A percentile compares a stretch with the other conserved stretches of the same genome.
These are phyloP conservation scores for Fusarium circinatum DNA, from an alignment of 2,329 filamentous ascomycete species.

Conservation along the genomic window DNA sequence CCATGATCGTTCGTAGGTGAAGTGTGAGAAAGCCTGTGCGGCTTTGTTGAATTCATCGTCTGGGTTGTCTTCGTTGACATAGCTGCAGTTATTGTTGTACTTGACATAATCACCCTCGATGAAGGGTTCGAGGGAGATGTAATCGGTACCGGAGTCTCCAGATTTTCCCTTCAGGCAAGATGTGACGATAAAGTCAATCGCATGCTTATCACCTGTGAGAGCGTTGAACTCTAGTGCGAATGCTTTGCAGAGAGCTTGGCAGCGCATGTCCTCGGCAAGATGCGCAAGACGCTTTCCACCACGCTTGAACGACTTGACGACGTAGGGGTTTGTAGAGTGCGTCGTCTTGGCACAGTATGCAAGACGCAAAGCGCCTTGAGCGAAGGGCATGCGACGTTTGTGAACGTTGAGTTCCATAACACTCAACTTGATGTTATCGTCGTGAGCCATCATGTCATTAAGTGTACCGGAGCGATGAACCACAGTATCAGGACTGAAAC, in stretches of 20 bases:
- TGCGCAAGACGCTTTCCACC: slow-evolving; percentile 41
- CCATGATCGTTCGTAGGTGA: slow-evolving; percentile 53
- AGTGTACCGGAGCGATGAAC: slow-evolving; percentile 44
- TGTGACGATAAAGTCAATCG: slow-evolving; percentile 48
- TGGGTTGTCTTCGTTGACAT: slow-evolving; percentile 44
- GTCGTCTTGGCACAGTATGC: slow-evolving; percentile 48
- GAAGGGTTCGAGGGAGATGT: slow-evolving; percentile 51
- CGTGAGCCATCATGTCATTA: slow-evolving; percentile 49
- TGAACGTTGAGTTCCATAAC: slow-evolving; percentile 48
- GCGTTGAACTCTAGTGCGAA: slow-evolving; percentile 55
- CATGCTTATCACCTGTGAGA: slow-evolving; percentile 36
- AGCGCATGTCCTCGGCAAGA: slow-evolving; percentile 52
- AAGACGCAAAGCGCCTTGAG: slow-evolving; percentile 48
- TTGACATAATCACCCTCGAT: slow-evolving; percentile 51
- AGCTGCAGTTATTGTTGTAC: slow-evolving; percentile 52
- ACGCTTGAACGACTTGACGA: slow-evolving; percentile 49
- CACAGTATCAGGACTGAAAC: slow-evolving; percentile 46
- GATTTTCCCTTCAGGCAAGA: slow-evolving; percentile 44
- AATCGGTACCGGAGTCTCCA: slow-evolving; percentile 4
- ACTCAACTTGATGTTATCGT: slow-evolving; percentile 50
- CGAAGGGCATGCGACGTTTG: slow-evolving; percentile 40
- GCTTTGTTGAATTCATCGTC: slow-evolving; percentile 41
- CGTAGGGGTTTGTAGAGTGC: slow-evolving; percentile 44
- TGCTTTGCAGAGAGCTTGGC: slow-evolving; percentile 52
- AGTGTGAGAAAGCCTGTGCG: slow-evolving; percentile 55